Conservation (phyloP, 768 basidiomycete species). For the Cystobasidium onofrii region DNA sequence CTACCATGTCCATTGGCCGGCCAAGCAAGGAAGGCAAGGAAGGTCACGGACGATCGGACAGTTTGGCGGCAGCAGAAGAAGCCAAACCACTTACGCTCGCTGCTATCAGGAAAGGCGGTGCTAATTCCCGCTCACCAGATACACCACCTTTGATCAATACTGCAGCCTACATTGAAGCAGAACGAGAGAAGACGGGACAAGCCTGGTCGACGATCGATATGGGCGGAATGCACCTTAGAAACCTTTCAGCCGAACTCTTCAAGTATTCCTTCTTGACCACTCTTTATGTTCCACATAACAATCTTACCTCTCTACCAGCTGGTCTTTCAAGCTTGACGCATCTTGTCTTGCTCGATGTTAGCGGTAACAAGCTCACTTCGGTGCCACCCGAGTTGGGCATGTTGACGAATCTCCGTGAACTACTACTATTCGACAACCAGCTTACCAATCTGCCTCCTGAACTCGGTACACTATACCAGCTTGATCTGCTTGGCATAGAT, state of each 20-base stretch:
- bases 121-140: not conserved
- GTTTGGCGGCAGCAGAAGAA: not conserved
- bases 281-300: constrained; percentile 94
- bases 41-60: constrained; percentile 22
- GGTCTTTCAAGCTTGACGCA: constrained; percentile 75
- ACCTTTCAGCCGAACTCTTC: constrained; percentile 68
- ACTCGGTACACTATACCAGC: constrained; percentile 78
- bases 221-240: constrained; percentile 90
- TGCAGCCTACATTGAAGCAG: constrained; percentile 26
- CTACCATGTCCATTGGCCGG: constrained; percentile 7
- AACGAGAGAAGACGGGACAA: constrained; percentile 24
- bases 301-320: constrained; percentile 65
- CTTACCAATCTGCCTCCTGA: constrained; percentile 75
- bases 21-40: constrained; percentile 21
- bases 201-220: constrained; percentile 85
- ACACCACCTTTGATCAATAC: not conserved
- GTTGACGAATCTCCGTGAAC: constrained; percentile 77
- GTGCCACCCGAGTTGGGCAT: constrained; percentile 84
- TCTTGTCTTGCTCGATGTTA: constrained; percentile 81
- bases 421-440: constrained; percentile 92
- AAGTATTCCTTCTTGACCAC: constrained; percentile 85
- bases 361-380: constrained; percentile 68
- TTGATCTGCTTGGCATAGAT: constrained; percentile 87
- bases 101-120: not conserved
- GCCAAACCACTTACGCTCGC: constrained; percentile 27